A percentile compares a stretch with the other conserved stretches of the same genome.
Conservation (phyloP, 768 basidiomycete genomes). For the Coprinopsis marcescibilis region DNA sequence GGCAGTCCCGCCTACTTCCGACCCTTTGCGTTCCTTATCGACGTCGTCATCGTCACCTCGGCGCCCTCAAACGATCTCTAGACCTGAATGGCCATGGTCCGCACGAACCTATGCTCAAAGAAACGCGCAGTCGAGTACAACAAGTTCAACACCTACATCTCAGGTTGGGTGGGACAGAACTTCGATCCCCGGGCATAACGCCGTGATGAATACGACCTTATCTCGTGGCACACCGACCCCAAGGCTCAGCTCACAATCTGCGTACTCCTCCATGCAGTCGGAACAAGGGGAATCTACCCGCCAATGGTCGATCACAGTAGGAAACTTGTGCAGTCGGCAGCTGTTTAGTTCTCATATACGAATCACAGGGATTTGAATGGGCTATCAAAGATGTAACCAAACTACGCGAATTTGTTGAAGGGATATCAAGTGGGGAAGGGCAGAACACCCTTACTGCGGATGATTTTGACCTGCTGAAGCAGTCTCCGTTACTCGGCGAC, state of each 20-base stretch:
- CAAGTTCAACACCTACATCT: slow-evolving; percentile 17
- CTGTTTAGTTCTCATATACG: slow-evolving; percentile 2
- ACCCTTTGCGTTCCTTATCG: slow-evolving; percentile 32
- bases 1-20: slow-evolving; percentile 26
- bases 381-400: slow-evolving; percentile 51
- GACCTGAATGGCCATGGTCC: slow-evolving; percentile 60
- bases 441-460: slow-evolving; percentile 25
- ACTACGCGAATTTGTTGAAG: slow-evolving; percentile 55
- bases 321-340: not conserved
- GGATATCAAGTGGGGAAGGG: slow-evolving; percentile 23
- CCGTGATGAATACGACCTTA: too few relatives aligned
- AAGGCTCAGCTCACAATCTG: too few relatives aligned
- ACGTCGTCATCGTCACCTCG: slow-evolving; percentile 38
- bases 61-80: slow-evolving; percentile 40
- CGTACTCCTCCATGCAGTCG: slow-evolving; percentile 21
- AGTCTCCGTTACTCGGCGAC: slow-evolving; percentile 63
- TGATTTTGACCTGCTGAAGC: slow-evolving; percentile 57
- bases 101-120: slow-evolving; percentile 28
- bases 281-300: slow-evolving; percentile 43
- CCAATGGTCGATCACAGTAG: slow-evolving; percentile 63
- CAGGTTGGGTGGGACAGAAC: slow-evolving; percentile 27
- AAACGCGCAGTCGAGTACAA: slow-evolving; percentile 26
- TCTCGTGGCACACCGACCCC: too few relatives aligned
- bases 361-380: slow-evolving; percentile 67
- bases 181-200: slow-evolving; percentile 14